Percentiles rank a stretch among this genome's conserved stretches.
These are phyloP conservation scores for Boletus bicolor DNA, from an alignment of 768 basidiomycete genomes.

Conservation along the genomic window DNA sequence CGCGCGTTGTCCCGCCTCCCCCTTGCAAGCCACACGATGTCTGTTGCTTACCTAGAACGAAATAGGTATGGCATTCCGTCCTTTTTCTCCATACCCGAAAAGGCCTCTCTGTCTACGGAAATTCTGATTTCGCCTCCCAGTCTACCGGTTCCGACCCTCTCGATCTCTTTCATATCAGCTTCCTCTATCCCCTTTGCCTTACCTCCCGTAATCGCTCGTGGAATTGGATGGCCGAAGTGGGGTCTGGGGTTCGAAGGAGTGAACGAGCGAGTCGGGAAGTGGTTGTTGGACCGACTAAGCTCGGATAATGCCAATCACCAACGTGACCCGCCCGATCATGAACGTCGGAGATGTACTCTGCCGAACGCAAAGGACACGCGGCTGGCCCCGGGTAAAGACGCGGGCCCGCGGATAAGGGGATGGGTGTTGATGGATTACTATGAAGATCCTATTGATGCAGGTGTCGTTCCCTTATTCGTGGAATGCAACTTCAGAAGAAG, in stretches of 20 bases:
- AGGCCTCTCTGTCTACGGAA: constrained; percentile 54
- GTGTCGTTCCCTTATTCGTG: constrained; percentile 61
- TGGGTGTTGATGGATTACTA: constrained; percentile 80
- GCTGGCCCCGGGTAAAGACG: neutral
- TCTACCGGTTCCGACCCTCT: constrained; percentile 45
- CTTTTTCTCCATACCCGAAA: constrained; percentile 83
- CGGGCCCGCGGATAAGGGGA: constrained; percentile 53
- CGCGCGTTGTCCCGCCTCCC: neutral
- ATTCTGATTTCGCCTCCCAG: constrained; percentile 45
- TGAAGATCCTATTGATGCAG: constrained; percentile 49
- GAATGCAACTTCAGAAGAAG: constrained; percentile 74
- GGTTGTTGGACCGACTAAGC: constrained; percentile 58
- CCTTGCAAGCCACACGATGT: neutral
- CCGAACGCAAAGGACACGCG: neutral
- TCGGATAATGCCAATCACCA: neutral
- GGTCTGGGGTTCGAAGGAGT: constrained; percentile 85
- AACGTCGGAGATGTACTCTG: neutral
- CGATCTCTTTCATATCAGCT: constrained; percentile 81
- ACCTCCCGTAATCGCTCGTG: constrained; percentile 73
- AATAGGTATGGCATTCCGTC: constrained; percentile 77
- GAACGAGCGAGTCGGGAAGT: constrained; percentile 69
- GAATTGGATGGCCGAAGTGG: constrained; percentile 77
- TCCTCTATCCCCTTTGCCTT: constrained; percentile 76
- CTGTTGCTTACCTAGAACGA: constrained; percentile 3
- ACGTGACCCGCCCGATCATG: neutral